These are phyloP conservation scores for Penicillium manginii DNA, from an alignment of 495 filamentous ascomycete genomes.

Conservation along the genomic window DNA sequence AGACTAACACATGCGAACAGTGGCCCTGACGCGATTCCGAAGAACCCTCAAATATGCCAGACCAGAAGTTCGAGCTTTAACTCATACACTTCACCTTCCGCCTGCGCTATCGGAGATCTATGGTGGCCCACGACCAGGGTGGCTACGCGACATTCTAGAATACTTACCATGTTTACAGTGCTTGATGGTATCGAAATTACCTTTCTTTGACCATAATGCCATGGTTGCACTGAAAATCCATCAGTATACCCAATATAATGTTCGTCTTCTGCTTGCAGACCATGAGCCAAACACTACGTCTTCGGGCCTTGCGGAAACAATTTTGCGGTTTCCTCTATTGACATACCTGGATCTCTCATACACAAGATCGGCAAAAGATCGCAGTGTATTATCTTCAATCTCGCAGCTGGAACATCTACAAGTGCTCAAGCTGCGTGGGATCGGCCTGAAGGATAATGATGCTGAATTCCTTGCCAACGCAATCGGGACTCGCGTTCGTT, in stretches of 20 bases:
- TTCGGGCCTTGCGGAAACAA: conserved; percentile 52
- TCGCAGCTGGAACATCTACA: conserved; percentile 53
- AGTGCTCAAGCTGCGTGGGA: conserved; percentile 61
- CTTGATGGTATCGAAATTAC: conserved; percentile 61
- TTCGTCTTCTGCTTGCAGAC: conserved; percentile 61
- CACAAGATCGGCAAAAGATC: conserved; percentile 59
- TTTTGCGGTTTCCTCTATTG: conserved; percentile 56
- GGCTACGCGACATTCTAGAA: conserved; percentile 65
- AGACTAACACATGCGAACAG: conserved; percentile 31
- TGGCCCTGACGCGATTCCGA: conserved; percentile 66
- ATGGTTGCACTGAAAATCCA: conserved; percentile 50
- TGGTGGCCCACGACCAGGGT: conserved; percentile 61
- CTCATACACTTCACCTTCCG: conserved; percentile 69
- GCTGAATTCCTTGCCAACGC: conserved; percentile 56
- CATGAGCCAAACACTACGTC: conserved; percentile 62
- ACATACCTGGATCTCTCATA: conserved; percentile 65
- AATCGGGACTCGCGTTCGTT: conserved; percentile 56
- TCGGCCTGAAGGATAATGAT: conserved; percentile 60
- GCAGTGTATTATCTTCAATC: conserved; percentile 47
- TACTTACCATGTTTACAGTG: conserved; percentile 63
- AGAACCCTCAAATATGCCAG: conserved; percentile 60
- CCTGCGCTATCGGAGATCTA: conserved; percentile 69
- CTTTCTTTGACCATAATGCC: conserved; percentile 68
- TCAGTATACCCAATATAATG: conserved; percentile 34
- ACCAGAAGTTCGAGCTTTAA: conserved; percentile 55